phyloP scores from a whole-genome alignment of 176 grass and related monocot genomes.

The sorghum (Sorghum bicolor) region DNA sequence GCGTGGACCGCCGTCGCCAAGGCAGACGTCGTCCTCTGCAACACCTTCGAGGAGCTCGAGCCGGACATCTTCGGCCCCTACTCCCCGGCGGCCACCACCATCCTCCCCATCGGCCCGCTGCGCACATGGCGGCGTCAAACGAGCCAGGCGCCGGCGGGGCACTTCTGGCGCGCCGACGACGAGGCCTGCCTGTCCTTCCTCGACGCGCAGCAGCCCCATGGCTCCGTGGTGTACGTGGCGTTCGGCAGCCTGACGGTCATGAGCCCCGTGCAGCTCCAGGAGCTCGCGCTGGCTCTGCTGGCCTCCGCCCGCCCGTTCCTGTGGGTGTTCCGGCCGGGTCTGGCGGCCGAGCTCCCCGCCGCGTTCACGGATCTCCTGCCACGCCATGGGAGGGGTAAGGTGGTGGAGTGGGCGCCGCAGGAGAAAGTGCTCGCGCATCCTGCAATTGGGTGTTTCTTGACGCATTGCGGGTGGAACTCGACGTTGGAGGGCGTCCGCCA shows the following conservation, averaged over 20 bases:
- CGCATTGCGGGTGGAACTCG: constrained; percentile 59
- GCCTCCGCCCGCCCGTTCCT: constrained; percentile 31
- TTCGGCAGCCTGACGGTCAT: constrained; percentile 54
- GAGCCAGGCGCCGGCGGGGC: background rate
- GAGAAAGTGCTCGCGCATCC: constrained; percentile 32
- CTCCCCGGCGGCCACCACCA: background rate
- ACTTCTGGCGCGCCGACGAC: constrained; percentile 45
- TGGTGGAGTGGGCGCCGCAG: constrained; percentile 46
- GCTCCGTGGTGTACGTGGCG: constrained; percentile 47
- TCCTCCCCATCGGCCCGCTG: constrained; percentile 40
- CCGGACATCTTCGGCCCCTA: background rate
- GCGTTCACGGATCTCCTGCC: background rate
- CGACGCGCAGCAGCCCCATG: constrained; percentile 33
- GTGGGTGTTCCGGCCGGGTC: constrained; percentile 39
- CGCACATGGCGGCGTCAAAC: constrained; percentile 14
- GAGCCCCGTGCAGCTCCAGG: constrained; percentile 27
- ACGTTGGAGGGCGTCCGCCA: constrained; percentile 43
- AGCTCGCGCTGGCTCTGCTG: constrained; percentile 41
- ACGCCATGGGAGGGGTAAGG: background rate
- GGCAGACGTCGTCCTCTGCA: constrained; percentile 45
- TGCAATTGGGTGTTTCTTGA: constrained; percentile 41
- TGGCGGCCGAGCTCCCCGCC: background rate
- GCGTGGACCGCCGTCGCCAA: background rate
- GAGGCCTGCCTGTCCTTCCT: constrained; percentile 41
- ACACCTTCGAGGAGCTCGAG: constrained; percentile 46